Base-by-base conservation (phyloP, 2,329 filamentous ascomycete species). In the Aspergillus puulaauensis region DNA sequence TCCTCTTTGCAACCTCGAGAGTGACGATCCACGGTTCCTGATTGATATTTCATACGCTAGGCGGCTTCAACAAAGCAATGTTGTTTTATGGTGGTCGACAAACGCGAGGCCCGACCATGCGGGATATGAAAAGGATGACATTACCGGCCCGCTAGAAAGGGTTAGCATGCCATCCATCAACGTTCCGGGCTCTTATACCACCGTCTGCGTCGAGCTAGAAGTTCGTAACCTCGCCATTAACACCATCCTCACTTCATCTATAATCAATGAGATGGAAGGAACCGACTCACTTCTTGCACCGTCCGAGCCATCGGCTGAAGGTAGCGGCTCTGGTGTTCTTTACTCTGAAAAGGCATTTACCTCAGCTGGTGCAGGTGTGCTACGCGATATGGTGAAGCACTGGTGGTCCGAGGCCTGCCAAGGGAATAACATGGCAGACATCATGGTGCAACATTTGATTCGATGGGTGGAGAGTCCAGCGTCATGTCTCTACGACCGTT, bases 381-480 rank as follows among this genome's bases (percentile, higher is more conserved):
- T 99, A 3, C 89, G 95, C 14, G 96, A 98, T 67, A 97, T 99
- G 93, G 95, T 99, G 66, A 96, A 97, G 73, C 86, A 90, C 3
- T 99, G 96, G 96, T 99, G 95, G 95, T 84, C 89, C 1, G 93
- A 99, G 74, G 96, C 95, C 6, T 95, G 91, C 71, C 87, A 86
- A 60, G 91, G 92, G 39, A 96, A 90, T 67, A 89, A 86, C 41
- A 97, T 99, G 91, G 96, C 96, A 0, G 95, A 99, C 75, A 87
- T 98, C 54, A 91, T 99, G 82, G 95, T 99, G 1, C 93, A 96
- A 70, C 93, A 99, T 75, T 83, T 99, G 4, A 91, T 99, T 19
- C 90, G 96, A 62, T 99, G 96, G 96, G 92, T 98, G 2, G 92
- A 96, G 73, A 95, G 88, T 61, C 91, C 93, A 0, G 89, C 90